Base-by-base conservation (phyloP, 768 basidiomycete species). In the Lentinula edodes region DNA sequence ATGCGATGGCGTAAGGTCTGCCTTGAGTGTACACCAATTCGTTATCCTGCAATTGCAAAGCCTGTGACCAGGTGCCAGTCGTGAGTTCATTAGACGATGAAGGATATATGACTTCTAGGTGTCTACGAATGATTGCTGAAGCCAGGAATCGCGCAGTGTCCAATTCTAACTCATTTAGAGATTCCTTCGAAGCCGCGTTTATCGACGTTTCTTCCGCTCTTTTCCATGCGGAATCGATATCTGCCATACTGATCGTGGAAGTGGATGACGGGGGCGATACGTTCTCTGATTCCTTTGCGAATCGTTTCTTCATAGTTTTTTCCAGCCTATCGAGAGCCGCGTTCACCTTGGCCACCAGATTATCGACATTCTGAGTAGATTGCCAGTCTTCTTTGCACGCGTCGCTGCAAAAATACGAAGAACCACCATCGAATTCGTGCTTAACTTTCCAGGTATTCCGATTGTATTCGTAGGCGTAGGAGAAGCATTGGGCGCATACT, bases 401-500 rank as follows among this genome's bases (percentile, higher is more conserved):
- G 9, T 75, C 75, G 42, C 75, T 77, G 68, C 87, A 89, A 66
- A 88, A 88, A 78, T 80, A 85, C 6, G 81, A 20, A 72, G 75
- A 15, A 64, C 69, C 18, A 0, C 59, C 59, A 28, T 60, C 51
- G 4, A 50, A 12, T 23, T 69, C 70, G 50, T 73, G 70, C 60
- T 73, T 76, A 65, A 79, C 66, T 43, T 68, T 77, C 85, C 85
- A 86, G 32, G 75, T 67, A 62, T 74, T 73, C 71, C 75, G 76
- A 35, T 77, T 75, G 32, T 74, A 73, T 56, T 84, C 82, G 65
- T 81, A 81, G 28, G 83, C 77, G 67, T 88, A 88, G 42, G 79
- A 77, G 67, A 86, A 88, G 70, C 88, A 89, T 67, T 81, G 74
- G 9, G 79, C 82, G 65, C 87, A 89, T 52, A 87, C 85, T 68